phyloP scores from a whole-genome alignment of 306 rosid genomes.

The Sesbania bispinosa region DNA sequence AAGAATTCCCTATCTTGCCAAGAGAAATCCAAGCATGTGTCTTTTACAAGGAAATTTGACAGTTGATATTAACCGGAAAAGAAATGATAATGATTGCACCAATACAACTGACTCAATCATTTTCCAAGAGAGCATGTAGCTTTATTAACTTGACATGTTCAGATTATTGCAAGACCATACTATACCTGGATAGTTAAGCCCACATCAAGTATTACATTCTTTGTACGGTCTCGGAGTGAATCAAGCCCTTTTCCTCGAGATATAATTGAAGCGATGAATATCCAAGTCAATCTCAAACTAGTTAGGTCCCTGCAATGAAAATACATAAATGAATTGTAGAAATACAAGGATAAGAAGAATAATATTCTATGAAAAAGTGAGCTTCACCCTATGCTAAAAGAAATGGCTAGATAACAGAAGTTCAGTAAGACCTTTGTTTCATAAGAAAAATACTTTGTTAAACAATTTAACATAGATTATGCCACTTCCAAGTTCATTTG shows the following conservation, averaged over 20 bases:
- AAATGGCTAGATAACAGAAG: background rate
- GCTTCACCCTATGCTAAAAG: background rate
- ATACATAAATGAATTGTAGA: background rate
- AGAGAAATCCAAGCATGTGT: background rate
- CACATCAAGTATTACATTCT: constrained; percentile 64
- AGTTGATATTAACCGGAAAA: background rate
- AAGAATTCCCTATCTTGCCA: background rate
- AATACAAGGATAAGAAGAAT: background rate
- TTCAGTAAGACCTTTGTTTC: background rate
- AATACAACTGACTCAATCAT: background rate
- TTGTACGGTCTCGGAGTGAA: constrained; percentile 67
- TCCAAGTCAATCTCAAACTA: constrained; percentile 95
- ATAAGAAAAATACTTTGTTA: background rate
- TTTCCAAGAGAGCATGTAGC: background rate
- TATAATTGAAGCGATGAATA: constrained; percentile 88
- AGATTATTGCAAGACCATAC: background rate
- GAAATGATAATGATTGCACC: background rate
- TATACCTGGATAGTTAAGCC: constrained; percentile 92
- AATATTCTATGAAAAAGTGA: background rate
- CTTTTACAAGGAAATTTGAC: background rate
- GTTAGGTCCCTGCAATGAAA: constrained; percentile 64
- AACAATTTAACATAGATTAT: background rate
- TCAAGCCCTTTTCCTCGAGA: constrained; percentile 94
- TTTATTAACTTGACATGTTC: background rate
- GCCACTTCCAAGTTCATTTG: background rate